A percentile compares a stretch with the other conserved stretches of the same genome.
Conservation (phyloP, 2,329 filamentous ascomycete genomes). For the Nigrospora sphaerica region DNA sequence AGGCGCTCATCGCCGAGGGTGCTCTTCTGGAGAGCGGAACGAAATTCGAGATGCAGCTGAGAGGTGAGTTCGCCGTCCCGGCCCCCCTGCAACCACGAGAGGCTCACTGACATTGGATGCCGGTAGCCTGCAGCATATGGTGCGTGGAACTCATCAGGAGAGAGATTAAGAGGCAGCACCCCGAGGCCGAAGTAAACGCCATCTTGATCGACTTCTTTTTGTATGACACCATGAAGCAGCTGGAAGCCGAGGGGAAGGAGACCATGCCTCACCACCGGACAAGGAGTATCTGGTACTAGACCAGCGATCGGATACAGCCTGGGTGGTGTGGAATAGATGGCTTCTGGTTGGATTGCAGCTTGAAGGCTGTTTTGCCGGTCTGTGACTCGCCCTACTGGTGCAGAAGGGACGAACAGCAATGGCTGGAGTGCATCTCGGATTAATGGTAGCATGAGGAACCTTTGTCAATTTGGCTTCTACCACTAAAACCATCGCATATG, state of each 20-base stretch:
- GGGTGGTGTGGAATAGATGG: background rate
- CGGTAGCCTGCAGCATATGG: slow-evolving; percentile 82
- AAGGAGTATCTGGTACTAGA: slow-evolving; percentile 87
- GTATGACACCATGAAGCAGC: slow-evolving; percentile 87
- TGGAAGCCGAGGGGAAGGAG: slow-evolving; percentile 57
- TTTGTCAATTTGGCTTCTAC: too few species aligned
- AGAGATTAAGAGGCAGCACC: slow-evolving; percentile 70
- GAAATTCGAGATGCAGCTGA: slow-evolving; percentile 77
- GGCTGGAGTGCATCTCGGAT: too few species aligned
- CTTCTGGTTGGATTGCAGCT: too few species aligned
- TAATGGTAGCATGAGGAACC: too few species aligned
- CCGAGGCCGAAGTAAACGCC: slow-evolving; percentile 69
- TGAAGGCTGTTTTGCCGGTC: too few species aligned
- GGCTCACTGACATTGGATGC: background rate
- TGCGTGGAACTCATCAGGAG: slow-evolving; percentile 81
- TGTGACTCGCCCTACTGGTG: too few species aligned
- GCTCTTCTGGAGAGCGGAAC: slow-evolving; percentile 64
- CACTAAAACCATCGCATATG: too few species aligned
- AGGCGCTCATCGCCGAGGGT: slow-evolving; percentile 59
- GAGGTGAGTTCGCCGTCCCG: slow-evolving; percentile 46
- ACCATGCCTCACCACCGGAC: slow-evolving; percentile 79
- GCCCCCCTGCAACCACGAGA: background rate
- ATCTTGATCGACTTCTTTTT: slow-evolving; percentile 96
- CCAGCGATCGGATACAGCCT: background rate
- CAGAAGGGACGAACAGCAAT: too few species aligned